Evolutionary conservation across 202 grass and related monocot species (phyloP).

Genomic region (Carex arenaria): DNA sequence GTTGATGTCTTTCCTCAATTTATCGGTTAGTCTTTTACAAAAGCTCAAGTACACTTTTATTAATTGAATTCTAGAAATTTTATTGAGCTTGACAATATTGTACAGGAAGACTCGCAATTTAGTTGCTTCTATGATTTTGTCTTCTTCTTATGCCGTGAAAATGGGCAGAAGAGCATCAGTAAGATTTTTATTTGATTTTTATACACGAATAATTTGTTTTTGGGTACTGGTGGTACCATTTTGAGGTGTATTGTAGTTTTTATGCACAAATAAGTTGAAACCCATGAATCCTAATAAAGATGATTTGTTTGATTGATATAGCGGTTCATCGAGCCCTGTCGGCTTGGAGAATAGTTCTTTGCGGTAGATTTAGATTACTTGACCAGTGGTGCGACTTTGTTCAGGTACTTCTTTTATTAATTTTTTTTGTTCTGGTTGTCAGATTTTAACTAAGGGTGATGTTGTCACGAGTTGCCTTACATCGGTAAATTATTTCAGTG

Average conservation of each 20-base stretch:
- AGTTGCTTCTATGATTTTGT: slow-evolving; percentile 86
- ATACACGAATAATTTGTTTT: neutral
- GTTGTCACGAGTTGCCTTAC: neutral
- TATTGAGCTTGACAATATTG: slow-evolving; percentile 16
- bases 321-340: slow-evolving; percentile 72
- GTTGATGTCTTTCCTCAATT: slow-evolving; percentile 32
- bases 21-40: slow-evolving; percentile 33
- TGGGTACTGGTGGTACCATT: neutral
- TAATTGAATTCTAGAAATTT: neutral
- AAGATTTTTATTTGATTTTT: slow-evolving; percentile 33
- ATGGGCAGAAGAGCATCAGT: slow-evolving; percentile 91
- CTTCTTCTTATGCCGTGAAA: slow-evolving; percentile 94
- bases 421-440: neutral
- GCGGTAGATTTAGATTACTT: slow-evolving; percentile 80
- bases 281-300: slow-evolving; percentile 32
- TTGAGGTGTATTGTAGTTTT: neutral
- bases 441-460: neutral
- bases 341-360: slow-evolving; percentile 80
- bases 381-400: slow-evolving; percentile 89
- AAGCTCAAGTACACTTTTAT: neutral
- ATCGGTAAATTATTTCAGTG: neutral
- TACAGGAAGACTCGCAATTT: slow-evolving; percentile 76
- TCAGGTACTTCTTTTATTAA: slow-evolving; percentile 36
- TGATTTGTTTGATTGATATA: slow-evolving; percentile 37
- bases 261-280: neutral